Evolutionary conservation across 2,329 filamentous ascomycete species (phyloP), one percentile per base, ranked within the genome.

Genomic region (Magnaporthales sp.): DNA sequence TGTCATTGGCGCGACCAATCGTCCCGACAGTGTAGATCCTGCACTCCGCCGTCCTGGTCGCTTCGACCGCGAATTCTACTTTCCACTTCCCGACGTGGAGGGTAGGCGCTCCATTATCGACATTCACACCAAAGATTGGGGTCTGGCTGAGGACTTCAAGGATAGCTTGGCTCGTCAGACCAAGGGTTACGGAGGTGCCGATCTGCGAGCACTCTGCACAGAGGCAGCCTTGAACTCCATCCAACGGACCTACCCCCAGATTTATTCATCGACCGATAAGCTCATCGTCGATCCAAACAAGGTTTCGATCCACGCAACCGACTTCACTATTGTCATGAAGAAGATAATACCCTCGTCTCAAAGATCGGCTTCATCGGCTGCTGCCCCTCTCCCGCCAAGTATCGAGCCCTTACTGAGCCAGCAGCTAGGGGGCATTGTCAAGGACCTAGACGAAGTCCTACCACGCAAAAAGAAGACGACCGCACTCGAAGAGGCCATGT

Each of bases 61-160:
- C 65, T 99, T 99, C 74, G 95, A 99, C 75, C 85, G 95, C 76
- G 96, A 99, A 77, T 99, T 99, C 73, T 98, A 98, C 80, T 99
- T 99, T 74, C 93, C 95, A 0, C 82, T 99, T 32, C 95, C 95
- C 0, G 91, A 94, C 71, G 83, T 89, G 4, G 87, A 91, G 54
- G 93, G 88, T 26, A 88, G 95, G 68, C 89, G 91, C 70, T 85
- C 92, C 4, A 99, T 99, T 72, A 84, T 99, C 68, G 90, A 97
- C 70, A 99, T 99, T 68, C 93, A 99, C 75, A 99, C 95, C 7
- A 90, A 91, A 74, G 92, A 92, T 69, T 99, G 95, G 95, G 91
- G 93, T 24, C 81, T 99, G 29, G 84, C 91, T 27, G 83, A 88
- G 13, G 79, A 83, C 2, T 96, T 98, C 83, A 97, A 96, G 78